A percentile compares a stretch with the other conserved stretches of the same genome.
Evolutionary conservation across 2,329 filamentous ascomycete genomes (phyloP).

Genomic region (Verticillium zaregamsianum): DNA sequence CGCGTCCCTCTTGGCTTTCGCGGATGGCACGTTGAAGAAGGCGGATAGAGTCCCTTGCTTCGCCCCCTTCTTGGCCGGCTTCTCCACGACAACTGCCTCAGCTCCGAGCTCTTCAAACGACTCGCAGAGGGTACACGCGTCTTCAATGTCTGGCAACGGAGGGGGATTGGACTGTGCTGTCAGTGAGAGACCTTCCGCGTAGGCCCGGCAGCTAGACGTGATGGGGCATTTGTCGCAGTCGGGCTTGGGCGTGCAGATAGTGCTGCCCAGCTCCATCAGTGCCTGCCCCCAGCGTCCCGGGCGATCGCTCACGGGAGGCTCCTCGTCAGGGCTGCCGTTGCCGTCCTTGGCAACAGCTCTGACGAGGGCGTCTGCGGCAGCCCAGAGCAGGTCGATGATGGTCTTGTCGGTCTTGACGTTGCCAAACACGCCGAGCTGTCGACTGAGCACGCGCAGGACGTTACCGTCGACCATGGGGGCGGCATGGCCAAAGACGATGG

Average conservation of each 20-base stretch:
- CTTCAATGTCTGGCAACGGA: slow-evolving; percentile 41
- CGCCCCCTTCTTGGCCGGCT: slow-evolving; percentile 5
- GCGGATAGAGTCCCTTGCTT: slow-evolving; percentile 28
- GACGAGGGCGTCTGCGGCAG: slow-evolving; percentile 51
- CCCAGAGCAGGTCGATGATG: slow-evolving; percentile 52
- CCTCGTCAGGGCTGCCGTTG: slow-evolving; percentile 10
- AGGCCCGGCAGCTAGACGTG: slow-evolving; percentile 45
- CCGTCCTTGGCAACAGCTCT: slow-evolving; percentile 42
- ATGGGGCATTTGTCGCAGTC: slow-evolving; percentile 50
- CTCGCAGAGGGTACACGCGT: slow-evolving; percentile 44
- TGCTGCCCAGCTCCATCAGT: slow-evolving; percentile 62
- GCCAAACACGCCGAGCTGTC: slow-evolving; percentile 53
- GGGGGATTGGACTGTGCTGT: slow-evolving; percentile 16
- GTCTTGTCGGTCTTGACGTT: slow-evolving; percentile 53
- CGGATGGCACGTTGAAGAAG: slow-evolving; percentile 17
- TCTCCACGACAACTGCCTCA: slow-evolving; percentile 7
- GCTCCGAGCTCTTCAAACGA: slow-evolving; percentile 29
- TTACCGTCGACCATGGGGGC: slow-evolving; percentile 63
- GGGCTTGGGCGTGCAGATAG: slow-evolving; percentile 56
- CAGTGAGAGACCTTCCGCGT: slow-evolving; percentile 38
- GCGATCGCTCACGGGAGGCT: slow-evolving; percentile 36
- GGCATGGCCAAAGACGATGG: slow-evolving; percentile 57
- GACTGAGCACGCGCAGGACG: slow-evolving; percentile 55
- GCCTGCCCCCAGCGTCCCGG: slow-evolving; percentile 62
- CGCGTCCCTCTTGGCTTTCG: not conserved